Evolutionary conservation across 139 green algal species (phyloP).

Genomic region (Edaphochlamys debaryana): DNA sequence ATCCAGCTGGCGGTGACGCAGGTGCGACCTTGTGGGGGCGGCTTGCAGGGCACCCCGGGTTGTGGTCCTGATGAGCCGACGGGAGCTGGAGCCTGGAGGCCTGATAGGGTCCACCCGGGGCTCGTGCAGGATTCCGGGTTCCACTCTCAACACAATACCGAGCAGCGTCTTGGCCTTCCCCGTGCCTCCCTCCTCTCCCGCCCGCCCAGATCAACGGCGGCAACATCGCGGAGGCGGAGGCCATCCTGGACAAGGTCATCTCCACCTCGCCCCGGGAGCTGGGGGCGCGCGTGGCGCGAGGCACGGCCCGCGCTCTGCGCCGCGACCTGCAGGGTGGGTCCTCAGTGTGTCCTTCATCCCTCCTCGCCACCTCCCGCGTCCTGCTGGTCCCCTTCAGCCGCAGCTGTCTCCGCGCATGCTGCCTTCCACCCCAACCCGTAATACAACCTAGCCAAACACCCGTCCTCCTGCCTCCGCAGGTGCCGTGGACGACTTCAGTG

Average conservation of each 20-base stretch:
- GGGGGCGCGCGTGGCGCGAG: constrained; percentile 72
- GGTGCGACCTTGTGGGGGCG: too few species aligned
- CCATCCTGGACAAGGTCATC: constrained; percentile 76
- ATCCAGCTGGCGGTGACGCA: constrained; percentile 60
- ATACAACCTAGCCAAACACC: too few species aligned
- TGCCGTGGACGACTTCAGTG: constrained; percentile 81
- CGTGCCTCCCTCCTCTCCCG: too few species aligned
- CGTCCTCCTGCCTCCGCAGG: constrained; percentile 37
- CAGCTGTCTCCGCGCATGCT: not conserved
- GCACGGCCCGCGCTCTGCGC: constrained; percentile 80
- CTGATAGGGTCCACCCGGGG: too few species aligned
- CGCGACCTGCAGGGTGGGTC: constrained; percentile 67
- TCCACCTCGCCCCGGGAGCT: constrained; percentile 54
- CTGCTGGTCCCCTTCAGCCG: too few species aligned
- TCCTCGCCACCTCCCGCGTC: too few species aligned
- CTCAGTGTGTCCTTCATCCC: too few species aligned
- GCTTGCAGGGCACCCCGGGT: not conserved
- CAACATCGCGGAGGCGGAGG: constrained; percentile 68
- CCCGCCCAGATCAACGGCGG: constrained; percentile 86
- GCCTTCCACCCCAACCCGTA: not conserved
- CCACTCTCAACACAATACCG: too few species aligned
- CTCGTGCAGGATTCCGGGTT: too few species aligned
- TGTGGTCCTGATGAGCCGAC: not conserved
- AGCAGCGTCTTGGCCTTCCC: too few species aligned
- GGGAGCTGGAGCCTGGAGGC: too few species aligned